Base-by-base conservation (phyloP, 108 stramenopile species). In the Nitzschia sp. region DNA sequence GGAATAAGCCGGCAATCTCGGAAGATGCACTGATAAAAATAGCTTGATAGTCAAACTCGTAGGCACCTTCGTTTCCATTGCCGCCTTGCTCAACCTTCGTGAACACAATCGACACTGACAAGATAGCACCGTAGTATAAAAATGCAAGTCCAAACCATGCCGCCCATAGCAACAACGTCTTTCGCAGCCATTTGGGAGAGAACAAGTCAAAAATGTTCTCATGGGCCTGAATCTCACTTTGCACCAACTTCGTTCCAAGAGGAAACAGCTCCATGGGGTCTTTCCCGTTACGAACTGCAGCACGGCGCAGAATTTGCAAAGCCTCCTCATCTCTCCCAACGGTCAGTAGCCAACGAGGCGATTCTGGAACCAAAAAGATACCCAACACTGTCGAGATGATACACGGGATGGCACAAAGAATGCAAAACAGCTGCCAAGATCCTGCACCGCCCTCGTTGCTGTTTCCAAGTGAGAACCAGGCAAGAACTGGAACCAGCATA, bases 361-460 rank as follows among this genome's bases (percentile, higher is more conserved):
- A 78, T 44, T 91, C 89, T 40, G 89, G 89, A 7, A 87, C 81
- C 22, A 77, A 72, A 14, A 53, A 55, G 10, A 75, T 41, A 7
- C 80, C 81, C 14, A 84, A 8, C 10, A 84, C 19, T 6, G 72
- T 57, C 41, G 80, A 80, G 10, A 80, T 9, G 7, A 86, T 24
- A 48, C 83, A 80, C 1, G 89, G 89, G 17, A 91, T 55, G 10
- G 86, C 76, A 48, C 84, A 86, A 25, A 83, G 15, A 15, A 73
- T 40, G 22, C 85, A 80, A 70, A 91, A 83, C 17, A 75, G n/a
- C 2, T 73, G 67, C 89, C 89, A 91, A 2, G 85, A 81, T 48
- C 71, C 39, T 63, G 15, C 21, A 10, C 57, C 20, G 20, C 34
- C 39, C n/a, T 54, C 37, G 7, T n/a, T 51, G 7, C 10, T 42